phyloP scores from a whole-genome alignment of 2,329 filamentous ascomycete genomes.

The Sporothrix dimorphospora region DNA sequence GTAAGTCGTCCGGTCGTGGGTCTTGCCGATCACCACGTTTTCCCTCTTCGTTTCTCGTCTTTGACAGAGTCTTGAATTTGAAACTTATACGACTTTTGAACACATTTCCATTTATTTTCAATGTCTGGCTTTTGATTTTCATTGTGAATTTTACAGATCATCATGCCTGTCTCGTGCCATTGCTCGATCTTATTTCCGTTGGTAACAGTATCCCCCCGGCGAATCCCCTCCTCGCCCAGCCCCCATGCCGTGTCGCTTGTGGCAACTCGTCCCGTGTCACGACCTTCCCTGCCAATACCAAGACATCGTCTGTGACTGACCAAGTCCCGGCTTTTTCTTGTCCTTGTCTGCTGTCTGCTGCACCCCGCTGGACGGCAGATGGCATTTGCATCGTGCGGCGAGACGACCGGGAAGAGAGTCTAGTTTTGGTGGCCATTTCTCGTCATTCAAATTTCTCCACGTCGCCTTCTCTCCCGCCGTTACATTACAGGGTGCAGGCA shows the following conservation, averaged over 20 bases:
- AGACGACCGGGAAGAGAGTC: not conserved
- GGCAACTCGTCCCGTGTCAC: constrained; percentile 18
- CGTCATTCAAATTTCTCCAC: not conserved
- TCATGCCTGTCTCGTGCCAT: not conserved
- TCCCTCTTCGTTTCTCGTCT: not conserved
- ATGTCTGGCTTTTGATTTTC: too few species aligned
- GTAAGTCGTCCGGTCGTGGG: not conserved
- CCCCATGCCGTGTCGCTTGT: not conserved
- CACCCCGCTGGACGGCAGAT: not conserved
- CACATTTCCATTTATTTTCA: not conserved
- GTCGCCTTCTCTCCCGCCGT: constrained; percentile 5
- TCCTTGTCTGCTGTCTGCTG: not conserved
- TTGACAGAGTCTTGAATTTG: not conserved
- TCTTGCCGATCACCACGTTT: constrained; percentile 11
- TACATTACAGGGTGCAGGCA: constrained; percentile 10
- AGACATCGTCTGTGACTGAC: not conserved
- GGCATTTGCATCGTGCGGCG: not conserved
- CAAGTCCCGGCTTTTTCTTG: not conserved
- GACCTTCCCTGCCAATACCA: not conserved
- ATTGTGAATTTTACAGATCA: too few species aligned
- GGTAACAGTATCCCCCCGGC: not conserved
- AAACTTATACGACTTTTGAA: not conserved
- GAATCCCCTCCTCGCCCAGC: not conserved
- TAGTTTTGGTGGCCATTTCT: not conserved
- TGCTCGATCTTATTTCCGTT: constrained; percentile 17